Evolutionary conservation across 306 rosid genomes (phyloP).

Genomic region (Echinosophora koreensis): DNA sequence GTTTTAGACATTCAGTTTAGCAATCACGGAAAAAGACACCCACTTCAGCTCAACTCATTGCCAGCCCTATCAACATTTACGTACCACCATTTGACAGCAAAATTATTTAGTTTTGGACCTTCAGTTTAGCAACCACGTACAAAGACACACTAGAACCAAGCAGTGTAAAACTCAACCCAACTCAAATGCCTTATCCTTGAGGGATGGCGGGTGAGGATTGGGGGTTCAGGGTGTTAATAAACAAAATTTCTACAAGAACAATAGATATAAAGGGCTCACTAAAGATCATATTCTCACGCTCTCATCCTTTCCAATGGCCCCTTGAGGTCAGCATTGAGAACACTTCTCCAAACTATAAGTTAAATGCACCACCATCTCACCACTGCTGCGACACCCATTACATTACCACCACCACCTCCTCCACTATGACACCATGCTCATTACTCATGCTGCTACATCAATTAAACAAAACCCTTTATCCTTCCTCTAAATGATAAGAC

Average conservation of each 20-base stretch:
- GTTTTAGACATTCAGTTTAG: background rate
- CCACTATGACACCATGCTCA: background rate
- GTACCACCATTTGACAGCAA: slow-evolving; percentile 17
- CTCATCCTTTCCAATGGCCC: slow-evolving; percentile 20
- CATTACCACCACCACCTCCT: background rate
- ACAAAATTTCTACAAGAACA: background rate
- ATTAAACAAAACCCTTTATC: background rate
- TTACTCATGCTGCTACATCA: background rate
- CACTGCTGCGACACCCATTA: slow-evolving; percentile 2
- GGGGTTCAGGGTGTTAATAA: background rate
- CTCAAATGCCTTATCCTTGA: background rate
- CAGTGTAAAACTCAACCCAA: slow-evolving; percentile 8
- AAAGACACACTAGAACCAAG: background rate
- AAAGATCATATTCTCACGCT: background rate
- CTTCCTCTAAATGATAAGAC: background rate
- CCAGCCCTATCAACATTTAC: background rate
- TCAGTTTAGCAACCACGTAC: background rate
- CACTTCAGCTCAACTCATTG: no score
- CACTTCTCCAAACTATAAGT: slow-evolving; percentile 9
- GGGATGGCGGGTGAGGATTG: background rate
- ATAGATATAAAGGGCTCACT: background rate
- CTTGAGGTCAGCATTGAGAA: slow-evolving; percentile 1
- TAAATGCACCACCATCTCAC: background rate
- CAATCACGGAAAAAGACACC: background rate
- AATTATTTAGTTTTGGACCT: background rate